Base-by-base conservation (phyloP, 176 grass and related monocot species). In the Oryza coarctata region DNA sequence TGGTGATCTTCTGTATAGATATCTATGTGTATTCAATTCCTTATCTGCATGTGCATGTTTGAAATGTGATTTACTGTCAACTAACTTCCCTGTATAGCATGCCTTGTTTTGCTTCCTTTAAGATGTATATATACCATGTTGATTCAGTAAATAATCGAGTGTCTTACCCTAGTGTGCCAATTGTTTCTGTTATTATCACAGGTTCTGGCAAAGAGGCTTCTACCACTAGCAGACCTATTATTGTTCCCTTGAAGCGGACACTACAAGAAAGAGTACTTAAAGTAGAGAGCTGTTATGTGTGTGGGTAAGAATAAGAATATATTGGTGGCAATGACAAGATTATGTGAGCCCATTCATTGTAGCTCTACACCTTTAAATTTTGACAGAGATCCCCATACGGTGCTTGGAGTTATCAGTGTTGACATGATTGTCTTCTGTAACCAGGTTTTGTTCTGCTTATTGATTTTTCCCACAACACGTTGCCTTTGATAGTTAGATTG, bases 391-490 rank as follows among this genome's bases (percentile, higher is more conserved):
- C 72, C 20, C 28, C 34, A 0, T 77, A 89, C 90, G 5, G 77
- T 57, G 23, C 20, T 92, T 71, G 81, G 84, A 77, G 58, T 64
- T 80, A 70, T 86, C 25, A 23, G 34, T 25, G 63, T 71, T 50
- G 76, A 89, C 38, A 84, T 74, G 62, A 86, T 93, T 41, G 73
- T 91, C 73, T 97, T 93, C 77, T 97, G 94, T 90, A 89, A 88
- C 84, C 94, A 97, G 85, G 90, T 92, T 68, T 75, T 78, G 68
- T 81, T 84, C 29, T 68, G 40, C 49, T 55, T 73, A 27, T 18
- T 63, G 35, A 7, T 74, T 82, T 61, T 73, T 36, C 68, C 18
- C 72, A n/a, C 66, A 30, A n/a, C 71, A 30, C 40, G n/a, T 39
- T 74, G 14, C 64, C 14, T 82, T 85, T 78, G 67, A 49, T 73